These are phyloP conservation scores for Globisporangium carolinianum DNA, from an alignment of 352 stramenopile genomes.

Conservation along the genomic window DNA sequence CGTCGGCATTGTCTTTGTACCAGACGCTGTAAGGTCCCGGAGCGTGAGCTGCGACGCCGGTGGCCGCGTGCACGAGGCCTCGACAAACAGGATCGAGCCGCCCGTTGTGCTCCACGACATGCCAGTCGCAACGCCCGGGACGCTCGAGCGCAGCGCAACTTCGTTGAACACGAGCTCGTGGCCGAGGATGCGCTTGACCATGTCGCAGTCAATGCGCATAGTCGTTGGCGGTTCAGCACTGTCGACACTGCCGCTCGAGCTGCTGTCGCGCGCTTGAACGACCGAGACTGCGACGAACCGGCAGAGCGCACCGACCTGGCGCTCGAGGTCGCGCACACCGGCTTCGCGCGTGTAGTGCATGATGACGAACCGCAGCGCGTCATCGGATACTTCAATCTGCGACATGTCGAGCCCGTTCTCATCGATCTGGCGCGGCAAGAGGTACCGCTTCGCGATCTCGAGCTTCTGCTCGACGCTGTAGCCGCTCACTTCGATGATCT, in stretches of 20 bases:
- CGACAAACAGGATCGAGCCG: slow-evolving; percentile 81
- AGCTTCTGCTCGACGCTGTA: slow-evolving; percentile 84
- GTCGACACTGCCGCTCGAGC: slow-evolving; percentile 4
- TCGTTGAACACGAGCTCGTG: slow-evolving; percentile 71
- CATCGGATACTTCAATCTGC: slow-evolving; percentile 42
- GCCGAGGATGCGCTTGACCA: slow-evolving; percentile 57
- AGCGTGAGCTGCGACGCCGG: slow-evolving; percentile 16
- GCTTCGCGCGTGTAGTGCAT: slow-evolving; percentile 84
- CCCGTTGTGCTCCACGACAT: slow-evolving; percentile 81
- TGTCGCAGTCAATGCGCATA: slow-evolving; percentile 26
- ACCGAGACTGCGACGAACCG: slow-evolving; percentile 66
- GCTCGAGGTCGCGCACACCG: slow-evolving; percentile 79
- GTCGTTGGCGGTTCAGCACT: slow-evolving; percentile 26
- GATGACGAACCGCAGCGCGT: slow-evolving; percentile 63
- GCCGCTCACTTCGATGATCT: slow-evolving; percentile 73
- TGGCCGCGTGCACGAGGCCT: slow-evolving; percentile 64
- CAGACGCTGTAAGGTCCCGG: slow-evolving; percentile 18
- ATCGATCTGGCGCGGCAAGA: slow-evolving; percentile 73
- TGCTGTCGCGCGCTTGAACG: slow-evolving; percentile 38
- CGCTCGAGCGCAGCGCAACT: slow-evolving; percentile 55
- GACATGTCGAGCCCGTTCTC: slow-evolving; percentile 54
- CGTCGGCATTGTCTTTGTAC: slow-evolving; percentile 18
- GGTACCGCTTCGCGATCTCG: slow-evolving; percentile 69
- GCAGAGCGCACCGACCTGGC: slow-evolving; percentile 69
- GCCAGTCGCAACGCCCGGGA: slow-evolving; percentile 67